phyloP scores from a whole-genome alignment of 345 rosid genomes.

The Diplotaxis tenuifolia region DNA sequence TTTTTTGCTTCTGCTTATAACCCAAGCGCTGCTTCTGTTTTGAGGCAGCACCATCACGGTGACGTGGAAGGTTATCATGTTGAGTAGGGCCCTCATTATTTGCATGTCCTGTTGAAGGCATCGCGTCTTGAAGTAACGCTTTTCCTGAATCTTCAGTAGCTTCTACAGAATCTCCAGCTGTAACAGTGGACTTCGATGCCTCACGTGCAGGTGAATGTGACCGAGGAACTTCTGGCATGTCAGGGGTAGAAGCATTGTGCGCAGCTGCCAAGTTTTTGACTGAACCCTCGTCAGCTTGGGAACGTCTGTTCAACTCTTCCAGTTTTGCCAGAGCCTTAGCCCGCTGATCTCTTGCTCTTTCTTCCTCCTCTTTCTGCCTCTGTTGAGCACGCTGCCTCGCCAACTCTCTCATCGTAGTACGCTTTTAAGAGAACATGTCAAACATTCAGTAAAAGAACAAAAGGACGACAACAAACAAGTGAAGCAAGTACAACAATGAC shows the following conservation, averaged over 20 bases:
- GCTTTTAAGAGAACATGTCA: slow-evolving; percentile 47
- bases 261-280: slow-evolving; percentile 41
- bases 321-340: slow-evolving; percentile 84
- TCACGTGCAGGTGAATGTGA: slow-evolving; percentile 31
- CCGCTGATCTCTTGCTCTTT: slow-evolving; percentile 78
- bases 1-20: slow-evolving; percentile 56
- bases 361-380: slow-evolving; percentile 84
- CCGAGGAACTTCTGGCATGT: slow-evolving; percentile 44
- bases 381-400: slow-evolving; percentile 69
- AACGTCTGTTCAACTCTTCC: slow-evolving; percentile 80
- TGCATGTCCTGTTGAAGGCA: slow-evolving; percentile 33
- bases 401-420: slow-evolving; percentile 65
- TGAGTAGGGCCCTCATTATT: slow-evolving; percentile 38
- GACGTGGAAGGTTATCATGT: slow-evolving; percentile 31
- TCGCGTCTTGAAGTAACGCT: slow-evolving; percentile 29
- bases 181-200: slow-evolving; percentile 22
- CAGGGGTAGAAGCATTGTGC: slow-evolving; percentile 33
- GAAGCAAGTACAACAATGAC: slow-evolving; percentile 9
- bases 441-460: slow-evolving; percentile 9
- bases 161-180: slow-evolving; percentile 43
- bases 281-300: slow-evolving; percentile 48
- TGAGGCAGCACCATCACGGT: slow-evolving; percentile 35
- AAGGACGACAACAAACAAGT: slow-evolving; percentile 15
- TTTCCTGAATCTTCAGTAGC: slow-evolving; percentile 35
- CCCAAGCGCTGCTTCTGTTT: slow-evolving; percentile 57